Base-by-base conservation (phyloP, 2,329 filamentous ascomycete genomes). In the Alternaria metachromatica region DNA sequence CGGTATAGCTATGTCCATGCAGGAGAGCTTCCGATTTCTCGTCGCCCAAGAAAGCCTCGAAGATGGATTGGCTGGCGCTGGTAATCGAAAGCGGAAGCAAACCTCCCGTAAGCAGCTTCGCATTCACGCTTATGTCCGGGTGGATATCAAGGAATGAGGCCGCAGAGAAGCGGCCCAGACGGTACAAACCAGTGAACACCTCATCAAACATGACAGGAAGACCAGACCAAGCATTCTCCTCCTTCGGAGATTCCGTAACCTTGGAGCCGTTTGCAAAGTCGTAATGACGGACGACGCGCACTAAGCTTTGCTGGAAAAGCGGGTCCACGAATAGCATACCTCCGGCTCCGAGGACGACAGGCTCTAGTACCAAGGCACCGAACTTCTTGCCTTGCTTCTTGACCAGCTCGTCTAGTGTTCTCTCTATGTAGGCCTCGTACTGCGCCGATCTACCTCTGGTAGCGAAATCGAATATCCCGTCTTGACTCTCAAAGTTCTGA, bases 1-100 rank as follows among this genome's bases (percentile, higher is more conserved):
- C 93, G 0, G 93, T 96, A 80, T 96, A 96, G 77, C 92, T 95
- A 76, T 96, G 93, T 0, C 93, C 93, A 70, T 96, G 93, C 4
- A 96, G 82, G 6, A 96, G 80, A 0, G 93, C 93, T 69, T 95
- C 92, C 0, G 87, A 88, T 80, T 96, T 96, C 53, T 93, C 89
- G 1, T 87, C 83, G 56, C 90, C 89, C 12, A 87, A 82, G 74
- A 96, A 96, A 0, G 88, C 87, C 2, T 87, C 74, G 78, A 94
- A 96, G 49, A 96, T 90, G 62, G 84, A 85, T 62, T 93, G 84
- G 37, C 90, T 93, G 0, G 93, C 92, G 5, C 92, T 81, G 0
- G 93, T 97, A 0, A 89, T 87, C 72, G 90, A 93, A 0, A 97
- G 86, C 0, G 93, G 93, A 0, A 96, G 81, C 0, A 96, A 81